Evolutionary conservation across 192 early-diverging fungal genomes (phyloP).

Genomic region (Coemansia sp.): DNA sequence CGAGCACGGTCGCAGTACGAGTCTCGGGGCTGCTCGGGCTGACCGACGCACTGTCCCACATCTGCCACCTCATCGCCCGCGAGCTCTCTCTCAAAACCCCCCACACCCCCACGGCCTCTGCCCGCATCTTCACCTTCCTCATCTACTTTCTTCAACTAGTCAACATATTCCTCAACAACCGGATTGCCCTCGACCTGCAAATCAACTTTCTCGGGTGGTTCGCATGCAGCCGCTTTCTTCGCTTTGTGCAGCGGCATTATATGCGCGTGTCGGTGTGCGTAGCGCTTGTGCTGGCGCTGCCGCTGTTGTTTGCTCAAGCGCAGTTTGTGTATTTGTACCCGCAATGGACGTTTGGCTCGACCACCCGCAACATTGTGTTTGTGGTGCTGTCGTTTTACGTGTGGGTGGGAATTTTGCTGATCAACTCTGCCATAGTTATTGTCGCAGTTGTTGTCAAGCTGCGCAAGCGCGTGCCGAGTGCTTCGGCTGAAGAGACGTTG

Average conservation of each 20-base stretch:
- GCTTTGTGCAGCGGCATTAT: slow-evolving; percentile 43
- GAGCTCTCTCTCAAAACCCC: slow-evolving; percentile 28
- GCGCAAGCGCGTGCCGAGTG: slow-evolving; percentile 21
- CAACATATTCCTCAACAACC: slow-evolving; percentile 37
- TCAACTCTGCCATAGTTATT: slow-evolving; percentile 43
- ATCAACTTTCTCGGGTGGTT: slow-evolving; percentile 46
- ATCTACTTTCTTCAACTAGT: slow-evolving; percentile 43
- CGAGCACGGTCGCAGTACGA: slow-evolving; percentile 39
- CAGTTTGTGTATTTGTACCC: slow-evolving; percentile 28
- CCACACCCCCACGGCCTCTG: slow-evolving; percentile 13
- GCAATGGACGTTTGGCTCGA: slow-evolving; percentile 48
- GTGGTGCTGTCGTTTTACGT: slow-evolving; percentile 41
- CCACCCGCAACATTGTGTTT: slow-evolving; percentile 21
- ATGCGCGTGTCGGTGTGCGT: slow-evolving; percentile 12
- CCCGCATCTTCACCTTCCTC: slow-evolving; percentile 38
- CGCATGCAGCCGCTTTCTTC: slow-evolving; percentile 24
- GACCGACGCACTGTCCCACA: slow-evolving; percentile 37
- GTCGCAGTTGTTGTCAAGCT: slow-evolving; percentile 27
- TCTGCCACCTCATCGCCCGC: slow-evolving; percentile 36
- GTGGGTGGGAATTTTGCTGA: slow-evolving; percentile 31
- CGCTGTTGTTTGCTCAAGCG: slow-evolving; percentile 36
- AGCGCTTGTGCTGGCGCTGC: slow-evolving; percentile 27
- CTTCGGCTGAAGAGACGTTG: slow-evolving; percentile 24
- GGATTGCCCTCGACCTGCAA: slow-evolving; percentile 47
- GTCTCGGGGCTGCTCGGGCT: slow-evolving; percentile 47